Evolutionary conservation across 2,329 filamentous ascomycete species (phyloP).

Genomic region (Diaporthe caulivora): DNA sequence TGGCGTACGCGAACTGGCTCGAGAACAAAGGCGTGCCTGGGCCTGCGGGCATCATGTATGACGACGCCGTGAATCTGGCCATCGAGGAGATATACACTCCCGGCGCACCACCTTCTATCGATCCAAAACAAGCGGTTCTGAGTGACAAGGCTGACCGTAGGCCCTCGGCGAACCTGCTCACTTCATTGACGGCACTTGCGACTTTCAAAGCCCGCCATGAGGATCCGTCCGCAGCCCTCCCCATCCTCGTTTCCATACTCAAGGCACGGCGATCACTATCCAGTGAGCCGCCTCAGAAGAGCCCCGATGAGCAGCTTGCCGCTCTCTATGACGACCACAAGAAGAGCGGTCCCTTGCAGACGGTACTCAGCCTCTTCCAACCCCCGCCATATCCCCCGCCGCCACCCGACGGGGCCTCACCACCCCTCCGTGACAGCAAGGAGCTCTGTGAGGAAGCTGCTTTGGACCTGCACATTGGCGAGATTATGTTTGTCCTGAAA

Average conservation of each 20-base stretch:
- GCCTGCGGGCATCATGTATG: constrained; percentile 79
- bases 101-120: constrained; percentile 60
- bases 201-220: constrained; percentile 80
- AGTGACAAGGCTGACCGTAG: constrained; percentile 63
- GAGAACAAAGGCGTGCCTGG: constrained; percentile 78
- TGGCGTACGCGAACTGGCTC: constrained; percentile 88
- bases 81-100: constrained; percentile 62
- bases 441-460: constrained; percentile 87
- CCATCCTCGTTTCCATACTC: constrained; percentile 87
- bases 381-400: constrained; percentile 77
- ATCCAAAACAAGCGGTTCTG: constrained; percentile 74
- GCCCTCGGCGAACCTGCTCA: constrained; percentile 80
- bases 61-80: constrained; percentile 82
- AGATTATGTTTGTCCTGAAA: constrained; percentile 86
- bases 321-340: neutral
- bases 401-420: constrained; percentile 76
- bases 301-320: neutral
- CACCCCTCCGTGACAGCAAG: constrained; percentile 72
- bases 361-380: constrained; percentile 44
- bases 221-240: constrained; percentile 77
- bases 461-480: constrained; percentile 90
- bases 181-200: constrained; percentile 81
- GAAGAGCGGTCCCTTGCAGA: constrained; percentile 39
- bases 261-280: constrained; percentile 77
- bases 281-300: constrained; percentile 43